A percentile compares a stretch with the other conserved stretches of the same genome.
Evolutionary conservation across 495 filamentous ascomycete species (phyloP).

Genomic region (Chaetomidium leptoderma): DNA sequence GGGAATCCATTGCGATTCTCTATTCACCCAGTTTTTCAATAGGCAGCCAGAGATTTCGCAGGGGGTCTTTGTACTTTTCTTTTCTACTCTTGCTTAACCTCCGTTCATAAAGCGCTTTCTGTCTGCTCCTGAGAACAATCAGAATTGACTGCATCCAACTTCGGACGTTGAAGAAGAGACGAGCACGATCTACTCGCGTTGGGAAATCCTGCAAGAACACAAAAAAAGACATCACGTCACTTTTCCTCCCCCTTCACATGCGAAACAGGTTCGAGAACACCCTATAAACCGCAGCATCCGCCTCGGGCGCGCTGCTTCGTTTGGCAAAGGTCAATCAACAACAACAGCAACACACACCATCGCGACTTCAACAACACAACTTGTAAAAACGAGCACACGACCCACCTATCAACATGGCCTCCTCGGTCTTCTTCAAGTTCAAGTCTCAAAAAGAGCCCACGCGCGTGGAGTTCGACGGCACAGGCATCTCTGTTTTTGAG

Average conservation of each 20-base stretch:
- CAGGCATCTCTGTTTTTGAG: constrained; percentile 97
- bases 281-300: constrained; percentile 19
- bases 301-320: neutral
- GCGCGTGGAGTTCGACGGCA: constrained; percentile 93
- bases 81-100: constrained; percentile 29
- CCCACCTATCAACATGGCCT: constrained; percentile 69
- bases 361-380: neutral
- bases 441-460: constrained; percentile 96
- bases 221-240: constrained; percentile 33
- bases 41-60: constrained; percentile 25
- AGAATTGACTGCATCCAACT: constrained; percentile 55
- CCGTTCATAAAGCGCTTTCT: constrained; percentile 35
- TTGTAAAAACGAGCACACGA: constrained; percentile 11
- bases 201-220: constrained; percentile 18
- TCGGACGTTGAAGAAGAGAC: constrained; percentile 40
- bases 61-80: constrained; percentile 39
- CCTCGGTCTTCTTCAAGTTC: constrained; percentile 99
- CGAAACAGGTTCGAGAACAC: constrained; percentile 23
- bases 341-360: too few species aligned
- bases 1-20: constrained; percentile 22
- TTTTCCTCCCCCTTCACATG: constrained; percentile 36
- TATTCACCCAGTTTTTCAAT: constrained; percentile 27
- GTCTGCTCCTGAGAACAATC: constrained; percentile 48
- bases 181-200: constrained; percentile 22
- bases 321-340: neutral